Evolutionary conservation across 768 basidiomycete species (phyloP), one percentile per base, ranked within the genome.

Genomic region (Serendipita sp.): DNA sequence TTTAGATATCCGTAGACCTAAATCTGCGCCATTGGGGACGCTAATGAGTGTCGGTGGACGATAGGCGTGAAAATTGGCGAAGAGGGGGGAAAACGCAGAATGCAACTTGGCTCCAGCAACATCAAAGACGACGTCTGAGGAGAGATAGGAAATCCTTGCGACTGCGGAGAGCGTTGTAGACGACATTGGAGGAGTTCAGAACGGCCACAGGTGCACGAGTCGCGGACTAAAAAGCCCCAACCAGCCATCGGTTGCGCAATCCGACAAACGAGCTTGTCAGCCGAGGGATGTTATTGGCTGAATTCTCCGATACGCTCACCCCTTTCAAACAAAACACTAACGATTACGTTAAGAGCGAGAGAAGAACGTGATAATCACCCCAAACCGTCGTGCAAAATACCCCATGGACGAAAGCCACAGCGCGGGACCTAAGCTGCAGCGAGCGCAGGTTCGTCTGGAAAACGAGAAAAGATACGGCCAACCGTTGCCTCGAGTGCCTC

Each of bases 381-480:
- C 34, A 38, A 14, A 38, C 14, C 2, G 14, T 38, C 34, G 34
- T 38, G 14, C 14, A 38, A 38, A 38, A 38, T 14, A 38, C 14
- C 34, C 34, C 34, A 14, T 38, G n/a, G n/a, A n/a, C 34, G 34
- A 38, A 38, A 38, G 14, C 34, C 34, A 38, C 7, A 14, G 7
- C 7, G 34, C 34, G 14, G 34, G 7, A 7, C 34, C 34, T 14
- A 38, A 38, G 34, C 7, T 38, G 7, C 34, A 38, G 34, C 34
- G 28, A 7, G 7, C 11, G 28, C 7, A 50, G 7, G 45, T 17
- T 50, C 45, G 45, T 50, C 45, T 50, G 11, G 85, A 89, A 68
- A 85, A 81, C 67, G 83, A 87, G 69, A 74, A 75, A 60, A 79
- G 84, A 50, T 88, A 90, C 64, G 83, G 78, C 0, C 73, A 85